Evolutionary conservation across 805 yeast genomes (phyloP).

Genomic region (Nakazawaea peltata): DNA sequence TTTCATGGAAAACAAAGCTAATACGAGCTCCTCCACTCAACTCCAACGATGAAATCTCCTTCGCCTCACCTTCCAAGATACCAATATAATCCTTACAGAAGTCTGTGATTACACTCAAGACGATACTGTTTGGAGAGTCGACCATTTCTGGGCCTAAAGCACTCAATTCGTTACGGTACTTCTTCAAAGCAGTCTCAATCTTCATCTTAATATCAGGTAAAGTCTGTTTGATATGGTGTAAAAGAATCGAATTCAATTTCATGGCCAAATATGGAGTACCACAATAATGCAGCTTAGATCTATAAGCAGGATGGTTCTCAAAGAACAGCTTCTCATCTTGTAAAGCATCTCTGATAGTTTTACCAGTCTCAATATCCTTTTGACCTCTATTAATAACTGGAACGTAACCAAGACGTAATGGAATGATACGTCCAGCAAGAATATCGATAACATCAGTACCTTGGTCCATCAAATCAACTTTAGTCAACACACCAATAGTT

Average conservation of each 20-base stretch:
- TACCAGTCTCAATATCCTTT: slow-evolving; percentile 83
- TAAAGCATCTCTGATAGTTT: slow-evolving; percentile 83
- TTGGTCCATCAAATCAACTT: slow-evolving; percentile 94
- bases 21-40: slow-evolving; percentile 98
- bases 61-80: slow-evolving; percentile 86
- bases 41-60: slow-evolving; percentile 82
- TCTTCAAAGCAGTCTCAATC: slow-evolving; percentile 76
- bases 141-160: slow-evolving; percentile 83
- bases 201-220: slow-evolving; percentile 90
- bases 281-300: slow-evolving; percentile 90
- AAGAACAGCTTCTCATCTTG: slow-evolving; percentile 74
- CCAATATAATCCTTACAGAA: slow-evolving; percentile 88
- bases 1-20: slow-evolving; percentile 93
- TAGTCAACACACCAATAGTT: slow-evolving; percentile 95
- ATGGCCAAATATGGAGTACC: slow-evolving; percentile 98
- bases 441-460: slow-evolving; percentile 97
- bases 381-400: slow-evolving; percentile 98
- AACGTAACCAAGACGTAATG: slow-evolving; percentile 89
- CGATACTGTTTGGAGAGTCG: slow-evolving; percentile 84
- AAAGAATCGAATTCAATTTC: slow-evolving; percentile 77
- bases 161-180: slow-evolving; percentile 72
- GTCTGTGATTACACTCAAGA: slow-evolving; percentile 85
- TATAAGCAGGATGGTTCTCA: slow-evolving; percentile 84
- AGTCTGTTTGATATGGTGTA: slow-evolving; percentile 83
- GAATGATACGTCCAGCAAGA: slow-evolving; percentile 91